Conservation (phyloP, 2,329 filamentous ascomycete genomes). For the Drechslerella coelobrocha region DNA sequence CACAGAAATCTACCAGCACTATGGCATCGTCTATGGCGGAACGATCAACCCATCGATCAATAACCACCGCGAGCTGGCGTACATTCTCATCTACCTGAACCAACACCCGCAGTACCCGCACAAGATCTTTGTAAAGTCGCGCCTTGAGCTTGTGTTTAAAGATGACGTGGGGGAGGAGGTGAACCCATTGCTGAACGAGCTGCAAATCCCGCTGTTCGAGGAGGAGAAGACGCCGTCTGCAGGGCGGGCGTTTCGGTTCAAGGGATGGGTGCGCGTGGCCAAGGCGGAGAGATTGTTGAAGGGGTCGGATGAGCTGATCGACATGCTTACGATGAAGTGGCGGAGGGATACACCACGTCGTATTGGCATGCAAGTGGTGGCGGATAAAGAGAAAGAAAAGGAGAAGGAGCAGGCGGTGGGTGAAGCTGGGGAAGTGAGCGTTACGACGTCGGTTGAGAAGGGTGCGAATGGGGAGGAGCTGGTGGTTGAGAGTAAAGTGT, state of each 20-base stretch:
- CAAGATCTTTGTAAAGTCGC: constrained; percentile 53
- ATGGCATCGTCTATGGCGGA: constrained; percentile 51
- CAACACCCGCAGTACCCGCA: constrained; percentile 53
- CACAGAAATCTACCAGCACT: constrained; percentile 50
- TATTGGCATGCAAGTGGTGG: constrained; percentile 22
- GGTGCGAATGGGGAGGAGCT: constrained; percentile 20
- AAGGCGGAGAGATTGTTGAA: constrained; percentile 36
- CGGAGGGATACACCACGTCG: constrained; percentile 38
- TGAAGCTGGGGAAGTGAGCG: constrained; percentile 6
- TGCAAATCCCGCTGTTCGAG: constrained; percentile 43
- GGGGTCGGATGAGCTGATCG: constrained; percentile 24
- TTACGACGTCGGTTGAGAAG: constrained; percentile 14
- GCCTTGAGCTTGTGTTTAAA: constrained; percentile 52
- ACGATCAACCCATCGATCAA: constrained; percentile 52
- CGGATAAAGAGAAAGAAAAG: constrained; percentile 26
- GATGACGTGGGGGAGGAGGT: constrained; percentile 18
- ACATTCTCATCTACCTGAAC: constrained; percentile 52
- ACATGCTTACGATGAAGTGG: constrained; percentile 47
- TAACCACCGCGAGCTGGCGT: constrained; percentile 53
- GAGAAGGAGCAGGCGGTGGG: background rate
- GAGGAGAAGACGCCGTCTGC: constrained; percentile 15
- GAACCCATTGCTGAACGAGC: constrained; percentile 21
- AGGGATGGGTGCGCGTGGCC: constrained; percentile 34
- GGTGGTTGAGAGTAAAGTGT: constrained; percentile 20
- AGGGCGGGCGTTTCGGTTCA: constrained; percentile 30